Evolutionary conservation across 2,329 filamentous ascomycete genomes (phyloP), one percentile per base, ranked within the genome.

Genomic region (Dactylonectria macrodidyma): DNA sequence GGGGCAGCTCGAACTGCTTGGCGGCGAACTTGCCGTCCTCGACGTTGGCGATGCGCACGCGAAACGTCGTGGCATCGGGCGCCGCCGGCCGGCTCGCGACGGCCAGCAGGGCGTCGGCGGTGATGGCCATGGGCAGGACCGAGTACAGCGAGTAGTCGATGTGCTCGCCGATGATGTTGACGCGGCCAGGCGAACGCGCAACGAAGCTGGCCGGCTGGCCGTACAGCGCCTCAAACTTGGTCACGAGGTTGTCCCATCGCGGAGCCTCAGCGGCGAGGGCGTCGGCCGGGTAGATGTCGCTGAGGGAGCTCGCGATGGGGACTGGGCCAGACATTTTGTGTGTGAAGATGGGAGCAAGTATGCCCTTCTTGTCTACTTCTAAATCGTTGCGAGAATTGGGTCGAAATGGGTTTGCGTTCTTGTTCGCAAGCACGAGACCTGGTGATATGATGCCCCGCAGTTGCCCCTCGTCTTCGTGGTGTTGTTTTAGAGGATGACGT

Each of bases 111-210:
- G 95, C 92, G 81, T 99, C 96, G 70, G 94, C 93, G 6, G 93
- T 94, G 73, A 98, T 95, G 70, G 95, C 96, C 90, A 98, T 98
- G 59, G 96, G 96, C 26, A 99, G 87, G 67, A 98, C 95, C 75
- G 96, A 92, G 85, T 98, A 99, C 22, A 99, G 89, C 14, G 94
- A 97, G 84, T 99, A 99, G 85, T 99, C 96, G 77, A 99, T 97
- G 84, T 99, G 96, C 87, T 99, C 96, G 81, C 96, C 96, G 79
- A 99, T 98, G 78, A 99, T 96, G 84, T 98, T 98, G 73, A 99
- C 96, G 73, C 96, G 90, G 67, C 96, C 96, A 1, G 96, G 96
- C 62, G 95, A 97, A 70, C 96, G 91, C 10, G 95, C 90, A 22
- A 98, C 90, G 77, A 97, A 98, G 66, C 93, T 88, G 46, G 95